Percentiles rank a stretch among this genome's conserved stretches.
These are phyloP conservation scores for Cyberlindnera veronae DNA, from an alignment of 805 yeast genomes.

Conservation along the genomic window DNA sequence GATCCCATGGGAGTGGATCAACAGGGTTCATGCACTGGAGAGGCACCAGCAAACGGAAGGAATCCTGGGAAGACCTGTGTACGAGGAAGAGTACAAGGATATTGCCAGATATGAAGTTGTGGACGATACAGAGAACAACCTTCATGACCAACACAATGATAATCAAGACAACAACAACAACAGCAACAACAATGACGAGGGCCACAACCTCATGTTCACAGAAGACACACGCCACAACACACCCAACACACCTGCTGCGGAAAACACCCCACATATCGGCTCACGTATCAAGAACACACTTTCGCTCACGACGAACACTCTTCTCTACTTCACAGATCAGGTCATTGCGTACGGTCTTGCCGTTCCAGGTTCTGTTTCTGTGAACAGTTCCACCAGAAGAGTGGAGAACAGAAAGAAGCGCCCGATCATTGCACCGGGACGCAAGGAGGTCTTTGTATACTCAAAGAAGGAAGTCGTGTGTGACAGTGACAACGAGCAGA, in stretches of 20 bases:
- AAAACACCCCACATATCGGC: neutral
- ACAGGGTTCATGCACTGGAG: constrained; percentile 55
- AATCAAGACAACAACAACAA: constrained; percentile 7
- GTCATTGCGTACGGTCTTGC: constrained; percentile 58
- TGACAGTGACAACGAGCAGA: constrained; percentile 30
- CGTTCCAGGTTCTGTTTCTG: constrained; percentile 46
- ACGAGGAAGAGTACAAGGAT: constrained; percentile 54
- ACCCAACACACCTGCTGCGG: neutral
- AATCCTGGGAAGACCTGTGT: constrained; percentile 68
- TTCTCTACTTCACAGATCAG: constrained; percentile 47
- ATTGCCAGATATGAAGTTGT: constrained; percentile 23
- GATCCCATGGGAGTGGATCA: constrained; percentile 85
- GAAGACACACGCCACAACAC: constrained; percentile 2
- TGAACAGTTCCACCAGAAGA: constrained; percentile 22
- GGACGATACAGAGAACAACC: constrained; percentile 21
- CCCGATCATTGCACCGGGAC: constrained; percentile 26
- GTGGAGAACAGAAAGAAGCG: constrained; percentile 18
- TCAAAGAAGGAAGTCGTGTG: constrained; percentile 40
- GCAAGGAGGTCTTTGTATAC: constrained; percentile 40
- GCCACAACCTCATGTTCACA: neutral
- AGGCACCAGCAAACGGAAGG: constrained; percentile 64
- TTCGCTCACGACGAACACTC: constrained; percentile 32
- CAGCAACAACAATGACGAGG: neutral
- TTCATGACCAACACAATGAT: constrained; percentile 4
- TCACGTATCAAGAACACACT: constrained; percentile 24